These are phyloP conservation scores for Rhizopogon salebrosus DNA, from an alignment of 768 basidiomycete genomes.

Conservation along the genomic window DNA sequence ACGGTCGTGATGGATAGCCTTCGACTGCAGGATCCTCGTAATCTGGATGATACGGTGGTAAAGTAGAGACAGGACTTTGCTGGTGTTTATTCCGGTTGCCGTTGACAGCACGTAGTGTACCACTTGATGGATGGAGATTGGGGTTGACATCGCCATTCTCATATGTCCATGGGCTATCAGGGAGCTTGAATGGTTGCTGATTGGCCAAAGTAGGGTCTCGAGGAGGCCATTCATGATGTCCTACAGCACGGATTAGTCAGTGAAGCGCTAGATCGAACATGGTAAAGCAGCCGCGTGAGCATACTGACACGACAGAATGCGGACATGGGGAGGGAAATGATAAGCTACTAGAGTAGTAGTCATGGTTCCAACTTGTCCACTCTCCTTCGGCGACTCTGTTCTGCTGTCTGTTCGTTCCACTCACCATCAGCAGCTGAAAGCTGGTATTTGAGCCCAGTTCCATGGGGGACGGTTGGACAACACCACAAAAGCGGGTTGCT, in stretches of 20 bases:
- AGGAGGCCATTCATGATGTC: conserved; percentile 64
- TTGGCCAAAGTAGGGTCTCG: conserved; percentile 44
- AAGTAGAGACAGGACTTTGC: conserved; percentile 36
- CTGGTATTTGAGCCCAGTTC: conserved; percentile 74
- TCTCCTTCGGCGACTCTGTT: conserved; percentile 9
- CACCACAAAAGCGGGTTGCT: conserved; percentile 76
- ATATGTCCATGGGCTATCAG: conserved; percentile 81
- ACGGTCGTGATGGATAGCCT: conserved; percentile 13
- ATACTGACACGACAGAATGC: conserved; percentile 1
- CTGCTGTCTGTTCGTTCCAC: conserved; percentile 46
- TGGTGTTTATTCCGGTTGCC: conserved; percentile 13
- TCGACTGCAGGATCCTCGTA: conserved; percentile 39
- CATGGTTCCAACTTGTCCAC: conserved; percentile 3
- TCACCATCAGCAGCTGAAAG: conserved; percentile 70
- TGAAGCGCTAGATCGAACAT: conserved; percentile 14
- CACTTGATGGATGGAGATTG: conserved; percentile 58
- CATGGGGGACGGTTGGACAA: conserved; percentile 63
- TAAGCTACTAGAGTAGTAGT: not conserved
- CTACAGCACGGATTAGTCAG: conserved; percentile 22
- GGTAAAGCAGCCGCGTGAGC: conserved; percentile 2
- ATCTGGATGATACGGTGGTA: conserved; percentile 78
- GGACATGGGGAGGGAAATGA: conserved; percentile 3
- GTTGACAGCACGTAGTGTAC: conserved; percentile 27
- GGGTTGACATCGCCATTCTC: conserved; percentile 77
- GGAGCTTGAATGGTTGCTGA: conserved; percentile 41